Percentiles rank a stretch among this genome's conserved stretches.
These are phyloP conservation scores for Gnaphalium uliginosum DNA, from an alignment of 129 eudicot genomes.

Conservation along the genomic window DNA sequence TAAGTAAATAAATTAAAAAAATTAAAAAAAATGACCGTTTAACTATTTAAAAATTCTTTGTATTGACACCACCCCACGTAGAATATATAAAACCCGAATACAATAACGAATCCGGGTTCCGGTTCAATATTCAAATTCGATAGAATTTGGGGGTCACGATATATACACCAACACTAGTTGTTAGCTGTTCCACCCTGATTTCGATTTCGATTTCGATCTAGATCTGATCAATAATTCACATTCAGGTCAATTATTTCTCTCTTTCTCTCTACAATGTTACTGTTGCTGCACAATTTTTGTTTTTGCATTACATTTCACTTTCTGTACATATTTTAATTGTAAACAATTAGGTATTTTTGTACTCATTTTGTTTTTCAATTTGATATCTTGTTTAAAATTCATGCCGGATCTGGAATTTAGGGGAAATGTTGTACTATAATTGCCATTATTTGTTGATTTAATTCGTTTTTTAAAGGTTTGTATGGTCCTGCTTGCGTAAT, in stretches of 20 bases:
- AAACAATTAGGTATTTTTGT: neutral
- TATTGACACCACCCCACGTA: too few species aligned
- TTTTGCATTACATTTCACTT: neutral
- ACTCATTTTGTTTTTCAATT: constrained; percentile 11
- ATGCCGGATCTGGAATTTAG: constrained; percentile 14
- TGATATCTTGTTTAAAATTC: neutral
- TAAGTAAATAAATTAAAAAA: too few species aligned
- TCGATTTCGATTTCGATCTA: constrained; percentile 23
- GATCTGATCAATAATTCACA: constrained; percentile 27
- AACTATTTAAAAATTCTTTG: too few species aligned
- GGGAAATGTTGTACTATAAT: constrained; percentile 9
- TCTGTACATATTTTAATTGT: neutral
- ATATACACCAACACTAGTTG: constrained; percentile 26
- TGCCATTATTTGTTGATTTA: constrained; percentile 6
- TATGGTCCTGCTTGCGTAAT: neutral
- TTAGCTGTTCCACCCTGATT: constrained; percentile 22
- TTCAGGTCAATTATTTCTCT: constrained; percentile 20
- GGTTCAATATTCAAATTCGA: neutral
- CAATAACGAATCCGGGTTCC: constrained; percentile 12
- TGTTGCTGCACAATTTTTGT: neutral
- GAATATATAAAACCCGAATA: constrained; percentile 19
- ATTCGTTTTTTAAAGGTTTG: neutral
- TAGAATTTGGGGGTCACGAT: constrained; percentile 17
- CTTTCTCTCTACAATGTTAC: constrained; percentile 17
- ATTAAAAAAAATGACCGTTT: too few species aligned